Conservation (phyloP, 495 filamentous ascomycete species). For the Xylaria flabelliformis region DNA sequence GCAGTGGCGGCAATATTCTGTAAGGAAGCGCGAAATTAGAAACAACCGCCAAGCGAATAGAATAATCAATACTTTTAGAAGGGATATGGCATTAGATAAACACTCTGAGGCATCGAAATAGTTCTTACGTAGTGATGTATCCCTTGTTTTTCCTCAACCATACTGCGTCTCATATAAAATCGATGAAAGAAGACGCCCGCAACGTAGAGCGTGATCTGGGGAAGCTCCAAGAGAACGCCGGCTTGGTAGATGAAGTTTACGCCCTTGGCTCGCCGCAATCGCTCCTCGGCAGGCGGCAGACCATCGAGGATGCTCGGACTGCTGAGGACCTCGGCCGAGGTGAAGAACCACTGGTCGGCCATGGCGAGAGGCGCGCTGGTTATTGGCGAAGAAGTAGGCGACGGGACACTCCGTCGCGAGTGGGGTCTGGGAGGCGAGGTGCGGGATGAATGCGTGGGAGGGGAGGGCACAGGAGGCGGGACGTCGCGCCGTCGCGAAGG, state of each 20-base stretch:
- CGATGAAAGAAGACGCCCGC: conserved; percentile 94
- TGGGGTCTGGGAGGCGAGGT: conserved; percentile 58
- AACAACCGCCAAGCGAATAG: neutral
- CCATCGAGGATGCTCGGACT: conserved; percentile 88
- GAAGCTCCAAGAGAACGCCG: conserved; percentile 89
- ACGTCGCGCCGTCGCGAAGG: conserved; percentile 55
- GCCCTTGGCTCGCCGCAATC: conserved; percentile 81
- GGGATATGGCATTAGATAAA: neutral
- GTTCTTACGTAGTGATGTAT: conserved; percentile 82
- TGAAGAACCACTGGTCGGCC: conserved; percentile 85
- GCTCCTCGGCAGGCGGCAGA: conserved; percentile 74
- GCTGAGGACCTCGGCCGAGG: conserved; percentile 77
- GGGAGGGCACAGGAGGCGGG: conserved; percentile 60
- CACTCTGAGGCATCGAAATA: neutral
- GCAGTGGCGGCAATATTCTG: conserved; percentile 84
- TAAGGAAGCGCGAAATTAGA: conserved; percentile 11
- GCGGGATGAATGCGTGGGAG: conserved; percentile 54
- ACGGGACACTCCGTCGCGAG: conserved; percentile 49
- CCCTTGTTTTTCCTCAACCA: conserved; percentile 71
- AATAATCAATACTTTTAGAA: neutral
- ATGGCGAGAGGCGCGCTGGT: conserved; percentile 39
- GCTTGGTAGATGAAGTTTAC: conserved; percentile 96
- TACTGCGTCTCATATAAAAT: conserved; percentile 87
- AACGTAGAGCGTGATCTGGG: conserved; percentile 87
- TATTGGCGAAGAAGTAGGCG: conserved; percentile 32